Evolutionary conservation across 768 basidiomycete genomes (phyloP).

Genomic region (Kwoniella sp.): DNA sequence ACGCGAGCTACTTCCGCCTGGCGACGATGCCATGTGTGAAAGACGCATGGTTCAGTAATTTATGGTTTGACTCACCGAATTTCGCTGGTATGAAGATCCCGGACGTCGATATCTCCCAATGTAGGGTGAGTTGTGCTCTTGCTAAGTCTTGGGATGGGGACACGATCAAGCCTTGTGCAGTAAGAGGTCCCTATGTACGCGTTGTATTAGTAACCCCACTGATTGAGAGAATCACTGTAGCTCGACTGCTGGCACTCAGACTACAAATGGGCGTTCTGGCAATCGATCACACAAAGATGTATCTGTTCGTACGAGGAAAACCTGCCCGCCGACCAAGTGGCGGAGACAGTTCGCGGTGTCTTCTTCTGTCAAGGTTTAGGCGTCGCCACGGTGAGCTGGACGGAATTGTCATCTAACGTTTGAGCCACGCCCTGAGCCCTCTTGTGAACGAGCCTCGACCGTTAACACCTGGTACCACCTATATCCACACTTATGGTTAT

Average conservation of each 20-base stretch:
- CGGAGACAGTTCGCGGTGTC: not conserved
- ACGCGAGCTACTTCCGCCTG: not conserved
- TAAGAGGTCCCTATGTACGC: no score
- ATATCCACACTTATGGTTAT: no score
- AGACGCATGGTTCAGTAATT: not conserved
- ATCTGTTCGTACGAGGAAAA: constrained; percentile 1
- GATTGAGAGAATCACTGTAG: no score
- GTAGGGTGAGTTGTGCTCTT: not conserved
- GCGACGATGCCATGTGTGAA: not conserved
- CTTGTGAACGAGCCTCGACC: no score
- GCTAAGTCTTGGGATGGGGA: no score
- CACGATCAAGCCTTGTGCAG: no score
- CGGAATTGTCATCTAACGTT: no score
- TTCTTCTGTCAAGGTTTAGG: not conserved
- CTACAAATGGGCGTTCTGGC: constrained; percentile 2
- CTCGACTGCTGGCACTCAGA: constrained; percentile 7
- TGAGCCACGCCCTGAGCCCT: no score
- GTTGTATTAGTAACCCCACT: no score
- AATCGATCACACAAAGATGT: not conserved
- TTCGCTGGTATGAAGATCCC: not conserved
- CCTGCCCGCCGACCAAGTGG: not conserved
- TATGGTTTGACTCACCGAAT: not conserved
- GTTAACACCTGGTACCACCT: no score
- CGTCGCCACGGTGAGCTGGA: not conserved
- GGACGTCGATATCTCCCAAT: not conserved